Evolutionary conservation across 441 rosid species (phyloP).

Genomic region (Euphorbia neoarborescens): DNA sequence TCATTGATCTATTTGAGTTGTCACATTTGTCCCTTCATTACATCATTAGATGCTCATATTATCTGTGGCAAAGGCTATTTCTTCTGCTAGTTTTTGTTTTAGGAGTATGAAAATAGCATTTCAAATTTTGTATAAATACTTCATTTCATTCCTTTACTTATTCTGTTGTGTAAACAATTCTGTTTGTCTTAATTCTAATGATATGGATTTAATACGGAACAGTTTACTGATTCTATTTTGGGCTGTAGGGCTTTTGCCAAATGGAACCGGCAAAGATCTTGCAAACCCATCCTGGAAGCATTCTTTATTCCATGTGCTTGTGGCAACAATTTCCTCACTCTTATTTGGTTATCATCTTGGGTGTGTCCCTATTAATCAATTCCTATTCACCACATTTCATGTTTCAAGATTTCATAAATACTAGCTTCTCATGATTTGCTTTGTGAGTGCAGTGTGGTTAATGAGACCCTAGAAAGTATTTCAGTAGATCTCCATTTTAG

Average conservation of each 20-base stretch:
- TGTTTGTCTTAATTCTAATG: not conserved
- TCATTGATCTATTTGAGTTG: not conserved
- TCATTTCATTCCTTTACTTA: not conserved
- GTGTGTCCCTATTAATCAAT: conserved; percentile 25
- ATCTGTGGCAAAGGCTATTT: not conserved
- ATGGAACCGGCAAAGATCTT: conserved; percentile 52
- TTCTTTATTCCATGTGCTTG: conserved; percentile 47
- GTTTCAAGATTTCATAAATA: not conserved
- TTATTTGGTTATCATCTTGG: conserved; percentile 61
- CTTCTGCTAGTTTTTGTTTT: not conserved
- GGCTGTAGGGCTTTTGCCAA: conserved; percentile 36
- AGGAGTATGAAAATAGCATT: not conserved
- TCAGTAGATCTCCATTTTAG: conserved; percentile 63
- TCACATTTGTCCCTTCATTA: not conserved
- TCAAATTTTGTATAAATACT: not conserved
- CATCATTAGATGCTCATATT: not conserved
- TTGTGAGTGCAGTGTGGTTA: conserved; percentile 47
- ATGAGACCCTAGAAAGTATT: conserved; percentile 76
- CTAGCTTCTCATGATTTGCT: conserved; percentile 10
- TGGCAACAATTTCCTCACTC: conserved; percentile 49
- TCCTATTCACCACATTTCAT: conserved; percentile 12
- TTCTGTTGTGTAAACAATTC: not conserved
- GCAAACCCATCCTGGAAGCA: conserved; percentile 58
- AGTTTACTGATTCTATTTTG: conserved; percentile 19
- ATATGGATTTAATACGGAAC: conserved; percentile 1